phyloP scores from a whole-genome alignment of 2,329 filamentous ascomycete genomes.

The Trichoderma oligosporum region DNA sequence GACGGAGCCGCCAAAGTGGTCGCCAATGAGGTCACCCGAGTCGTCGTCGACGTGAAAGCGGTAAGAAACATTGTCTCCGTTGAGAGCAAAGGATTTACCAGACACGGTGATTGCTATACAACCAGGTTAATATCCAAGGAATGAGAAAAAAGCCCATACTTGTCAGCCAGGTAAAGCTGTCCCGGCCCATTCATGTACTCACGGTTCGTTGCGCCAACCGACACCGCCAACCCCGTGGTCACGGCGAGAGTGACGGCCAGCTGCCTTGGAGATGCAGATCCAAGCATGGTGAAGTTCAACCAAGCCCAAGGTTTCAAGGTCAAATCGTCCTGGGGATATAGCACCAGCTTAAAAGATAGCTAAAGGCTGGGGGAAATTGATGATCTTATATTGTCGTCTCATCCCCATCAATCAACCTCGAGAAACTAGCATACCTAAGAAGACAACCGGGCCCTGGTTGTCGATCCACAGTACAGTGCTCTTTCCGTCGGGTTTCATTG shows the following conservation, averaged over 20 bases:
- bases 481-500: constrained; percentile 14
- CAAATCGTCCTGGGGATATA: background rate
- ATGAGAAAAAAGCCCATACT: no score
- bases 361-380: background rate
- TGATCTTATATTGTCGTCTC: background rate
- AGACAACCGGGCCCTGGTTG: background rate
- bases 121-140: background rate
- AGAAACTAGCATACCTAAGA: background rate
- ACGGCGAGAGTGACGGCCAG: constrained; percentile 7
- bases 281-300: constrained; percentile 2
- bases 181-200: background rate
- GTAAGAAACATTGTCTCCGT: constrained; percentile 55
- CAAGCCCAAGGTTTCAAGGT: background rate
- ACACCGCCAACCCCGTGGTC: constrained; percentile 4
- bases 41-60: constrained; percentile 58
- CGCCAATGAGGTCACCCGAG: constrained; percentile 54
- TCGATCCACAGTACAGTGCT: background rate
- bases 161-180: background rate
- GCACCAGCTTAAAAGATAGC: background rate
- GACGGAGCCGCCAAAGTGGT: constrained; percentile 58
- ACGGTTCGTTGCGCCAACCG: constrained; percentile 12
- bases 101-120: constrained; percentile 46
- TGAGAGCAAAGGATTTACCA: constrained; percentile 54
- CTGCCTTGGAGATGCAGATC: background rate
- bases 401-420: background rate